These are phyloP conservation scores for Leavenworthia alabamica DNA, from an alignment of 345 rosid genomes.

Conservation along the genomic window DNA sequence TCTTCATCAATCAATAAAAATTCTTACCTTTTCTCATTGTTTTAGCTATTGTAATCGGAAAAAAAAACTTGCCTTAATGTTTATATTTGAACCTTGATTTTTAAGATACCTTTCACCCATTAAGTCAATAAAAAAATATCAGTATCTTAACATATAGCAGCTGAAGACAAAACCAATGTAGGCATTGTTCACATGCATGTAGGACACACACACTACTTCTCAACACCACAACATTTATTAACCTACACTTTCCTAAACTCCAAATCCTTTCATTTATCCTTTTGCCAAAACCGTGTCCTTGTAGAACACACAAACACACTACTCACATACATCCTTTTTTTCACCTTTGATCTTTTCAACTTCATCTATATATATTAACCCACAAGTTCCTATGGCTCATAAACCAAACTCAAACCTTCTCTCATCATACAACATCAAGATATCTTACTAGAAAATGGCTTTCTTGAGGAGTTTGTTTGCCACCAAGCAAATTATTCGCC, in stretches of 20 bases:
- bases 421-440: conserved; percentile 8
- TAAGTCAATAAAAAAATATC: background rate
- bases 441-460: conserved; percentile 9
- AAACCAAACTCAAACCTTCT: conserved; percentile 23
- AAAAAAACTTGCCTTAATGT: too few relatives aligned
- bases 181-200: conserved; percentile 21
- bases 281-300: conserved; percentile 23
- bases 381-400: conserved; percentile 15
- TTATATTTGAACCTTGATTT: too few relatives aligned
- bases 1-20: too few relatives aligned
- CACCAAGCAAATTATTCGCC: conserved; percentile 17
- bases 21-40: too few relatives aligned
- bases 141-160: conserved; percentile 2
- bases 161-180: conserved; percentile 19
- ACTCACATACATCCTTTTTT: background rate
- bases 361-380: conserved; percentile 12
- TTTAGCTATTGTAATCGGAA: too few relatives aligned
- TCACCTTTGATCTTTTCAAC: background rate
- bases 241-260: conserved; percentile 1
- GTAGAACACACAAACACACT: conserved; percentile 18
- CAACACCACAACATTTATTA: conserved; percentile 15
- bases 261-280: background rate
- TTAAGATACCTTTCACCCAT: background rate
- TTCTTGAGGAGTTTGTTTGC: conserved; percentile 19
- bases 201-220: conserved; percentile 18